Conservation (phyloP, 139 green algal species). For the Volvox africanus region DNA sequence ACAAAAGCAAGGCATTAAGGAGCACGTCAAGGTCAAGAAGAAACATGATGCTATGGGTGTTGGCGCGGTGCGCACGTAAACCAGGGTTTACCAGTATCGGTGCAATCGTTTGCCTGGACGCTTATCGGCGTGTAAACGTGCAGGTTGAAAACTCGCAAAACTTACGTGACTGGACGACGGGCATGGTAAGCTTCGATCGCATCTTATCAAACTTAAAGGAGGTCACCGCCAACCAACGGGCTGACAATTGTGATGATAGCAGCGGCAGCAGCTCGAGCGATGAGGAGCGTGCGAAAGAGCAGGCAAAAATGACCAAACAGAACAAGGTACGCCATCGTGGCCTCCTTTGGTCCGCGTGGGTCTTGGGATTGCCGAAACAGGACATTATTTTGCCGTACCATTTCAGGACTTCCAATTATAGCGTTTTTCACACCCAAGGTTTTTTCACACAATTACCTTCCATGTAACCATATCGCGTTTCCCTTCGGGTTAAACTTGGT, state of each 20-base stretch:
- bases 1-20: slow-evolving; percentile 86
- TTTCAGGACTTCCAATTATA: no score
- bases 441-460: no score
- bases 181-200: slow-evolving; percentile 81
- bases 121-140: background rate
- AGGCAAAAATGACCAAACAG: slow-evolving; percentile 1
- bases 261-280: slow-evolving; percentile 41
- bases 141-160: slow-evolving; percentile 69
- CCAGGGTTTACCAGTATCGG: background rate
- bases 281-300: slow-evolving; percentile 44
- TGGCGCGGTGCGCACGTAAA: slow-evolving; percentile 64
- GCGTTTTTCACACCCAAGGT: no score
- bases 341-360: no score
- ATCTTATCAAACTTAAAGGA: slow-evolving; percentile 81
- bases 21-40: slow-evolving; percentile 90
- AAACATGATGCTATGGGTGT: slow-evolving; percentile 86
- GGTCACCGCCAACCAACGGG: slow-evolving; percentile 41
- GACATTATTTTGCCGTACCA: no score
- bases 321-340: slow-evolving; percentile 18
- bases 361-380: no score
- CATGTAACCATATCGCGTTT: no score
- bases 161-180: slow-evolving; percentile 76
- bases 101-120: background rate
- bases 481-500: no score
- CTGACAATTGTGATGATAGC: background rate